Conservation (phyloP, 2,329 filamentous ascomycete genomes). For the Torrubiellomyces zombiae region DNA sequence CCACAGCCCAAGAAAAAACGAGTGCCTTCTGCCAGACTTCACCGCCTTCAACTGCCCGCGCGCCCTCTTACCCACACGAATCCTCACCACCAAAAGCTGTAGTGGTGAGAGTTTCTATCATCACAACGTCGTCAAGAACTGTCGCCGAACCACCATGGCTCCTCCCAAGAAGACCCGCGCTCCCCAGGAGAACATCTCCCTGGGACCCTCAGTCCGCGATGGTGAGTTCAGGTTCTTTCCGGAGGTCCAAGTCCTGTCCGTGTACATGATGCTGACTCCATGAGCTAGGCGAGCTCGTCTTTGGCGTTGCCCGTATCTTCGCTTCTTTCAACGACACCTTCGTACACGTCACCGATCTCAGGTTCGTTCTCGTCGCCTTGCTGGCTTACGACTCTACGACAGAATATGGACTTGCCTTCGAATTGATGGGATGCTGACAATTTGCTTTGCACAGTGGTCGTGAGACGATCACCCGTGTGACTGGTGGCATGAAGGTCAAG, state of each 20-base stretch:
- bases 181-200: slow-evolving; percentile 92
- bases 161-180: slow-evolving; percentile 82
- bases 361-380: slow-evolving; percentile 41
- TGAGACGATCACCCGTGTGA: slow-evolving; percentile 99
- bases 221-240: slow-evolving; percentile 46
- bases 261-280: slow-evolving; percentile 5
- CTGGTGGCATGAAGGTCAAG: slow-evolving; percentile 99
- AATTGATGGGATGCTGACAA: too few species aligned
- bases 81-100: too few species aligned
- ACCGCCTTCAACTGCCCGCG: slow-evolving; percentile 16
- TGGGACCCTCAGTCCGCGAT: slow-evolving; percentile 93
- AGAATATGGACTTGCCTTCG: too few species aligned
- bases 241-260: too few species aligned
- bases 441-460: slow-evolving; percentile 78
- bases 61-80: slow-evolving; percentile 8
- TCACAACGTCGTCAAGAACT: too few species aligned
- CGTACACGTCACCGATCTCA: slow-evolving; percentile 99
- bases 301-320: slow-evolving; percentile 93
- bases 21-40: slow-evolving; percentile 18
- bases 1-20: slow-evolving; percentile 9
- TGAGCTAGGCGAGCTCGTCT: slow-evolving; percentile 74
- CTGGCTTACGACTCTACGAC: too few species aligned
- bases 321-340: slow-evolving; percentile 88
- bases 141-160: slow-evolving; percentile 46
- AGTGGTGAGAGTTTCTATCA: too few species aligned